Conservation (phyloP, 1,139 yeast genomes). For the Keqinozyma sinolaborantium region DNA sequence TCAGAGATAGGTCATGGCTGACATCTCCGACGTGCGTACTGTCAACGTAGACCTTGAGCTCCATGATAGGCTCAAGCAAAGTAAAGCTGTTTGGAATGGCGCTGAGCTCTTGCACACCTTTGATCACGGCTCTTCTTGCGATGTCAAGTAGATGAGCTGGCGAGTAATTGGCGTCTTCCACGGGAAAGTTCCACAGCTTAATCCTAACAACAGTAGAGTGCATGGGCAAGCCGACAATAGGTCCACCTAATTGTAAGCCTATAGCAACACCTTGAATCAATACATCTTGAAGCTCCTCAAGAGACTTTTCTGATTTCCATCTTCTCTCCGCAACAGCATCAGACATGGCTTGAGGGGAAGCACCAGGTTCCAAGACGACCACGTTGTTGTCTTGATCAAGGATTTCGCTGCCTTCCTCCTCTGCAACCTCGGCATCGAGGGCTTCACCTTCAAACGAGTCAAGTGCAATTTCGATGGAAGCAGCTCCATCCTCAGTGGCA, state of each 20-base stretch:
- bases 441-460: slow-evolving; percentile 52
- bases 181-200: slow-evolving; percentile 50
- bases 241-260: slow-evolving; percentile 78
- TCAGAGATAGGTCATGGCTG: slow-evolving; percentile 66
- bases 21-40: slow-evolving; percentile 80
- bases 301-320: slow-evolving; percentile 49
- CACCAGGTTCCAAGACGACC: slow-evolving; percentile 24
- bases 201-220: slow-evolving; percentile 59
- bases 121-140: slow-evolving; percentile 29
- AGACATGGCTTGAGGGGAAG: slow-evolving; percentile 24
- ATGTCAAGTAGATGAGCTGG: slow-evolving; percentile 25
- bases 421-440: slow-evolving; percentile 27
- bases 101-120: slow-evolving; percentile 35
- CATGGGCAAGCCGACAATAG: slow-evolving; percentile 57
- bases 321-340: slow-evolving; percentile 31
- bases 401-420: slow-evolving; percentile 37
- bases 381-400: slow-evolving; percentile 37
- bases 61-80: slow-evolving; percentile 81
- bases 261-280: slow-evolving; percentile 62
- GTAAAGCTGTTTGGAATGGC: slow-evolving; percentile 28
- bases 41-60: slow-evolving; percentile 61
- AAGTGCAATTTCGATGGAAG: slow-evolving; percentile 37
- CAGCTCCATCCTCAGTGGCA: slow-evolving; percentile 12
- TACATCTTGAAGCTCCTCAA: slow-evolving; percentile 51
- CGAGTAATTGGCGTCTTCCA: slow-evolving; percentile 37